These are phyloP conservation scores for Rostrohypoxylon terebratum DNA, from an alignment of 495 filamentous ascomycete species.

Conservation along the genomic window DNA sequence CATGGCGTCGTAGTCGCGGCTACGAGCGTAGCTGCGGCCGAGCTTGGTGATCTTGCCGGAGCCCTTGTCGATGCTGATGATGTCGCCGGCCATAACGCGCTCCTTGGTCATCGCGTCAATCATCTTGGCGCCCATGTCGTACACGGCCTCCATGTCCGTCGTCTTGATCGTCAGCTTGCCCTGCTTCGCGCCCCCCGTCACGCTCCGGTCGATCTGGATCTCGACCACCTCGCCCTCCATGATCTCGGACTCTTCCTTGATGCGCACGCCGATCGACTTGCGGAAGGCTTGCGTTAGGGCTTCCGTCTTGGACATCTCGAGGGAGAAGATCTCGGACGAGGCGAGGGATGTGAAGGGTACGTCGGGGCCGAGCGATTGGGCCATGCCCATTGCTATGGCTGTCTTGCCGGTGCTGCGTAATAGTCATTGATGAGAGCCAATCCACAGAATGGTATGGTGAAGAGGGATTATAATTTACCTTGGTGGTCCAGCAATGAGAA, in stretches of 20 bases:
- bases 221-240: conserved; percentile 99
- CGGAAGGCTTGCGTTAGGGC: conserved; percentile 97
- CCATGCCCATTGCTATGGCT: conserved; percentile 98
- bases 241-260: conserved; percentile 98
- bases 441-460: neutral
- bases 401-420: conserved; percentile 87
- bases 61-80: conserved; percentile 98
- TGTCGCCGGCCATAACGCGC: conserved; percentile 96
- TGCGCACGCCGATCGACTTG: conserved; percentile 94
- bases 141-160: conserved; percentile 99
- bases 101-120: conserved; percentile 99
- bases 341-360: conserved; percentile 97
- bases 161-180: conserved; percentile 99
- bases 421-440: conserved; percentile 5
- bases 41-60: conserved; percentile 98
- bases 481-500: conserved; percentile 94
- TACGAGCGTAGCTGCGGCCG: conserved; percentile 90
- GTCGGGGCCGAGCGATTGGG: conserved; percentile 91
- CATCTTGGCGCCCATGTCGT: conserved; percentile 99
- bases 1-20: conserved; percentile 99
- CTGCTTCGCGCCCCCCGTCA: conserved; percentile 96
- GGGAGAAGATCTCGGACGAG: conserved; percentile 94
- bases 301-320: conserved; percentile 99
- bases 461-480: conserved; percentile 58
- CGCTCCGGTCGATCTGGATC: conserved; percentile 97